Evolutionary conservation across 768 basidiomycete species (phyloP).

Genomic region (Bullera alba): DNA sequence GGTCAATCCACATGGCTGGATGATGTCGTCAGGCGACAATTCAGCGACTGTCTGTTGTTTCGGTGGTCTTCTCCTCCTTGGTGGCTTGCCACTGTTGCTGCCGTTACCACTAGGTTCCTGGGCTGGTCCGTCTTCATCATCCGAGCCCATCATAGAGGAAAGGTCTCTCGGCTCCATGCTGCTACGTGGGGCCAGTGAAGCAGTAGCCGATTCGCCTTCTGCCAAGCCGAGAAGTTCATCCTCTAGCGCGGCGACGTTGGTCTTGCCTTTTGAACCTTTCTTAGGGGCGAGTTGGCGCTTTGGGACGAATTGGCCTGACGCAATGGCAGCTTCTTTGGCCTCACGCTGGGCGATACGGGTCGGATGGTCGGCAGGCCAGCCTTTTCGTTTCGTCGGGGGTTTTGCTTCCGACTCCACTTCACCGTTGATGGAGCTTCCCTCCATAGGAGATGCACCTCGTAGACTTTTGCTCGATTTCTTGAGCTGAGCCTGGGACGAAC

Average conservation of each 20-base stretch:
- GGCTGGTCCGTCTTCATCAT: neutral
- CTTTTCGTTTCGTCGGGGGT: conserved; percentile 10
- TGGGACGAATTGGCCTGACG: conserved; percentile 5
- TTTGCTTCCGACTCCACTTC: neutral
- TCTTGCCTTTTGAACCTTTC: conserved; percentile 8
- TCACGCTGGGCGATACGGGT: conserved; percentile 13
- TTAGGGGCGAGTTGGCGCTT: neutral
- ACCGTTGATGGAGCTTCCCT: neutral
- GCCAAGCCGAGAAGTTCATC: conserved; percentile 37
- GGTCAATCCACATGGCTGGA: conserved; percentile 31
- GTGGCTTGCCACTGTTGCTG: neutral
- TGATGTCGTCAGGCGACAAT: conserved; percentile 26
- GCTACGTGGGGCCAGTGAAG: neutral
- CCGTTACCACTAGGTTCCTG: too few species aligned
- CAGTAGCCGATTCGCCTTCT: conserved; percentile 23
- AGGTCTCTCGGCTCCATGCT: neutral
- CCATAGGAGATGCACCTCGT: too few species aligned
- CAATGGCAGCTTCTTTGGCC: conserved; percentile 15
- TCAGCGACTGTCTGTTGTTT: neutral
- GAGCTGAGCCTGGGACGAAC: too few species aligned
- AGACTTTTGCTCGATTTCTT: too few species aligned
- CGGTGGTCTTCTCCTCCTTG: conserved; percentile 1
- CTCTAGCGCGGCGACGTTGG: conserved; percentile 23
- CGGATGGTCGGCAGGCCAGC: conserved; percentile 22
- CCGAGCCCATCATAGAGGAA: conserved; percentile 6